Evolutionary conservation across 352 stramenopile genomes (phyloP), one percentile per base, ranked within the genome.

Genomic region (Phytophthora ohioensis): DNA sequence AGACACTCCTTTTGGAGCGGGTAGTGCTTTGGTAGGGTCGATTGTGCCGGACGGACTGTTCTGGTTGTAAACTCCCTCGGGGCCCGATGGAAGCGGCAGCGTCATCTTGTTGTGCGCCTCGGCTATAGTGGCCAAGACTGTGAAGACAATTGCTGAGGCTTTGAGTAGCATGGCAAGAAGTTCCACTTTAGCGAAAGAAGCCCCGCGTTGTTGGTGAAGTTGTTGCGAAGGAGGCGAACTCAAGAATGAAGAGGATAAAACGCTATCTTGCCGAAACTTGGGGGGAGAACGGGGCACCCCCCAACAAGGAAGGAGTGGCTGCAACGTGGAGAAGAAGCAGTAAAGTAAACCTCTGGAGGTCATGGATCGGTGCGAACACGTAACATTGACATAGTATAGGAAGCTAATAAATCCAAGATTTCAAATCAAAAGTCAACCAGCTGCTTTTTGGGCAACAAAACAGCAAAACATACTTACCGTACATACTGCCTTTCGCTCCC

Each of bases 41-140:
- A 86, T 82, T 6, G 58, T 57, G 21, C 70, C 70, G 1, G 74
- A 81, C 5, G 67, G 71, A 32, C 64, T 76, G 62, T 78, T 81
- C 41, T 46, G 66, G 65, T 69, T 46, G 41, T 46, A 46, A 15
- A 41, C 70, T 64, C 69, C 73, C 34, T 66, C 70, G 5, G 65
- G 64, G 56, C 70, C 79, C 42, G 73, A 78, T 5, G 73, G 69
- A 12, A 59, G 54, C 15, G 74, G 70, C 57, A 80, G 45, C 13
- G 68, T 70, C 73, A 78, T 80, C 45, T 73, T 69, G 69, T 64
- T 69, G 58, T 78, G 71, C 1, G 67, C 63, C 15, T 46, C 41
- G 21, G 41, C n/a, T 0, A n/a, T 46, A n/a, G 13, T 46, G 12
- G 4, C 1, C 41, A 46, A 13, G 41, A n/a, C 41, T 27, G 41